Evolutionary conservation across 2,329 filamentous ascomycete genomes (phyloP).

Genomic region (Trichophaea hybrida): DNA sequence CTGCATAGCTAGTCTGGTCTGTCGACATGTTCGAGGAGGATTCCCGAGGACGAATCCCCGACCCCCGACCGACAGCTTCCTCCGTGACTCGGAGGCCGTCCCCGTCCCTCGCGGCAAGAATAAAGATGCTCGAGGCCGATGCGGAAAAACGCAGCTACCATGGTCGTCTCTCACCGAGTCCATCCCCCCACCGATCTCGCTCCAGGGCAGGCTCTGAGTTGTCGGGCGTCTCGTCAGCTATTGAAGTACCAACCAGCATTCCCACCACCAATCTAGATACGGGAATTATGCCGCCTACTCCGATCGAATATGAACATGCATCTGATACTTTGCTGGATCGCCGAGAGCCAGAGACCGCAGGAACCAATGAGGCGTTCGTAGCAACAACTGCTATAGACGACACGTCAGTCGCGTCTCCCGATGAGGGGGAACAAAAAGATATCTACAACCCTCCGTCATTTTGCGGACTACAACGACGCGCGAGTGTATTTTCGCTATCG

Average conservation of each 20-base stretch:
- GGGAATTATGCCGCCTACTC: constrained; percentile 11
- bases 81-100: constrained; percentile 22
- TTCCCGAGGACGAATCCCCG: constrained; percentile 21
- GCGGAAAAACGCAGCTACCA: constrained; percentile 20
- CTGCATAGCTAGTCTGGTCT: no score
- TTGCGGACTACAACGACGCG: constrained; percentile 38
- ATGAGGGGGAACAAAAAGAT: neutral
- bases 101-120: constrained; percentile 23
- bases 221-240: constrained; percentile 1
- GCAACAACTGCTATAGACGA: neutral
- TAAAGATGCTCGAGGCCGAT: constrained; percentile 24
- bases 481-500: constrained; percentile 87
- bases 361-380: neutral
- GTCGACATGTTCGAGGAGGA: constrained; percentile 16
- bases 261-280: neutral
- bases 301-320: constrained; percentile 18
- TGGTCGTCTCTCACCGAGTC: constrained; percentile 18
- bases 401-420: constrained; percentile 4
- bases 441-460: no score
- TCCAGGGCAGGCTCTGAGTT: neutral
- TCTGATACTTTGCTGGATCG: neutral
- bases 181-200: constrained; percentile 16
- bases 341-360: neutral
- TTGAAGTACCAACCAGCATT: constrained; percentile 1
- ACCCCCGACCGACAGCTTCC: constrained; percentile 11